phyloP scores from a whole-genome alignment of 1,139 yeast species.

The Keqinozyma sinolaborantium region DNA sequence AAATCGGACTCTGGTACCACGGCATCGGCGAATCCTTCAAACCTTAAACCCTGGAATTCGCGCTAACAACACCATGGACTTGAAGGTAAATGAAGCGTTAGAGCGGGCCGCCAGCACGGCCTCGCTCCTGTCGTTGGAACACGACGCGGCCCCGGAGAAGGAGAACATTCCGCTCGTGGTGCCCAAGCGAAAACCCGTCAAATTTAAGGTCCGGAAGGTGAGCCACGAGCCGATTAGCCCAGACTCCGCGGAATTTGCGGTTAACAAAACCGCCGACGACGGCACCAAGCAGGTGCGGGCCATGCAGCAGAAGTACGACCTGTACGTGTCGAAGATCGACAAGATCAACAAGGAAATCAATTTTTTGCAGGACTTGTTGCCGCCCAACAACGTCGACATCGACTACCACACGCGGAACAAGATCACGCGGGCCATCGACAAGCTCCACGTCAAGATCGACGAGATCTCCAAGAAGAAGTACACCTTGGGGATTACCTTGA shows the following conservation, averaged over 20 bases:
- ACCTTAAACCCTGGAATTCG: too few relatives aligned
- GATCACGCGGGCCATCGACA: slow-evolving; percentile 41
- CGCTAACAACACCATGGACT: background rate
- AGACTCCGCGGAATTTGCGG: slow-evolving; percentile 1
- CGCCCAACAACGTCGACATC: slow-evolving; percentile 45
- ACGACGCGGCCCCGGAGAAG: background rate
- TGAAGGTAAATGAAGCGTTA: background rate
- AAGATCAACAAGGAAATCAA: slow-evolving; percentile 42
- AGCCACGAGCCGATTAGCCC: slow-evolving; percentile 28
- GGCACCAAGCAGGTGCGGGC: slow-evolving; percentile 13
- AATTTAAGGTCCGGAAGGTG: slow-evolving; percentile 42
- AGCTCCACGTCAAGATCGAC: slow-evolving; percentile 37
- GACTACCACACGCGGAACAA: slow-evolving; percentile 42
- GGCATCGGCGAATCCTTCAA: slow-evolving; percentile 5
- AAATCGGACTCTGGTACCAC: slow-evolving; percentile 25
- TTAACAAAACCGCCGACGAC: slow-evolving; percentile 3
- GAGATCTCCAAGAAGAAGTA: slow-evolving; percentile 44
- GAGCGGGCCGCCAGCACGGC: background rate
- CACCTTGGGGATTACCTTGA: slow-evolving; percentile 39
- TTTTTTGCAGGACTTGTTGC: slow-evolving; percentile 37
- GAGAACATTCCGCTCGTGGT: background rate
- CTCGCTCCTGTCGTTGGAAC: background rate
- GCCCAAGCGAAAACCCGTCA: slow-evolving; percentile 25
- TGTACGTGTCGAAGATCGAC: slow-evolving; percentile 25
- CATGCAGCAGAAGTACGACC: slow-evolving; percentile 36